phyloP scores from a whole-genome alignment of 1,284 basidiomycete species.

The Ceratobasidium sp. region DNA sequence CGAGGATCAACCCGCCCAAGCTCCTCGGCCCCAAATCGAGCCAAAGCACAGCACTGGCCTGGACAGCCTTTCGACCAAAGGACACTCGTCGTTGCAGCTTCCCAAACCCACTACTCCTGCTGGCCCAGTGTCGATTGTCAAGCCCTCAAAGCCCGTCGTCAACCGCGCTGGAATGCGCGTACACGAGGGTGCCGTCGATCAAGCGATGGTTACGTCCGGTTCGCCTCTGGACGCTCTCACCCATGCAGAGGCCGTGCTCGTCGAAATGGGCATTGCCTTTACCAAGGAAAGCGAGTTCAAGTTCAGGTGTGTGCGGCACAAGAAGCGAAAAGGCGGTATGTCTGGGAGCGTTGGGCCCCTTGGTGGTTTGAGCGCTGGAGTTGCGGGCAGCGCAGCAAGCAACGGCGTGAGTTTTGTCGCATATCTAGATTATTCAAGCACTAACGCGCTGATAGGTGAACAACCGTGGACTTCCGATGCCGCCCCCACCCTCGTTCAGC shows the following conservation, averaged over 20 bases:
- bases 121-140: conserved; percentile 28
- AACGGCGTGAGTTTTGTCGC: conserved; percentile 68
- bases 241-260: conserved; percentile 79
- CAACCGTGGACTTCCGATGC: conserved; percentile 79
- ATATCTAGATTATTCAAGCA: not conserved
- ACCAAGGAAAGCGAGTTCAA: conserved; percentile 88
- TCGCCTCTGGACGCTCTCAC: conserved; percentile 87
- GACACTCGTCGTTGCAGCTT: not conserved
- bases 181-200: conserved; percentile 93
- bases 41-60: conserved; percentile 1
- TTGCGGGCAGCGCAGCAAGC: conserved; percentile 49
- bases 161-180: conserved; percentile 73
- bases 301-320: conserved; percentile 78
- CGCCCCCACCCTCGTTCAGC: conserved; percentile 69
- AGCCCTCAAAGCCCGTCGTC: conserved; percentile 43
- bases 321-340: conserved; percentile 64
- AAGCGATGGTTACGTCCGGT: conserved; percentile 85
- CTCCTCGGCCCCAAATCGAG: not conserved
- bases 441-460: conserved; percentile 63
- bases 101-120: not conserved
- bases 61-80: conserved; percentile 2
- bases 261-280: conserved; percentile 90
- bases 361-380: conserved; percentile 28
- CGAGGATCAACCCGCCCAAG: not conserved
- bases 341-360: conserved; percentile 20